Base-by-base conservation (phyloP, 768 basidiomycete genomes). In the Lentinula aciculospora region DNA sequence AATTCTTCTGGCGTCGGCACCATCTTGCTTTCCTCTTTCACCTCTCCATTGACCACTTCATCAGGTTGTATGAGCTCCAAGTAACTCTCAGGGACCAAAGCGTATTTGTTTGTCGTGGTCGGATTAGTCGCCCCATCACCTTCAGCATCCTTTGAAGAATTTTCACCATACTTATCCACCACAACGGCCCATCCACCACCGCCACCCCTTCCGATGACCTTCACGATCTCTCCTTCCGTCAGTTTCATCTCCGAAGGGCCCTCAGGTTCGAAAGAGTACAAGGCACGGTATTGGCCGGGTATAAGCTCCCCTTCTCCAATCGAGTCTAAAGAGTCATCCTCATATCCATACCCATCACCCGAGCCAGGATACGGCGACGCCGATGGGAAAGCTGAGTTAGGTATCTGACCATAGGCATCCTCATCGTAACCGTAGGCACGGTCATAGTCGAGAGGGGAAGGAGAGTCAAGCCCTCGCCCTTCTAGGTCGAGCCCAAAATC, bases 171-270 rank as follows among this genome's bases (percentile, higher is more conserved):
- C 37, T 68, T 71, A 55, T 73, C 78, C 59, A 82, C 76, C 1
- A 84, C 89, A 8, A 92, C 84, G 0, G 87, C 89, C 90, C 89
- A 91, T 15, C 54, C 39, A 0, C 89, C 89, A 2, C 86, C 84
- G 0, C 88, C 88, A 3, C 89, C 88, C 48, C 88, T 65, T 9
- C 89, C 89, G 3, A 91, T 69, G 27, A 92, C 88, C 2, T 76
- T 74, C 13, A 94, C 85, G 47, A 88, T 62, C 71, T 93, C 88
- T 46, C 86, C 92, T 69, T 91, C 88, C 61, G 77, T 81, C 56
- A 94, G 71, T 44, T 75, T 76, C 89, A 93, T 91, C 81, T 94
- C 92, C 32, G 89, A 87, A 17, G 82, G 83, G 1, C 89, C 86
- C 64, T 92, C 89, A 0, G 89, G 87, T 59, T 85, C 84, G 61